A percentile compares a stretch with the other conserved stretches of the same genome.
Evolutionary conservation across 2,329 filamentous ascomycete genomes (phyloP).

Genomic region (Apiospora arundinis): DNA sequence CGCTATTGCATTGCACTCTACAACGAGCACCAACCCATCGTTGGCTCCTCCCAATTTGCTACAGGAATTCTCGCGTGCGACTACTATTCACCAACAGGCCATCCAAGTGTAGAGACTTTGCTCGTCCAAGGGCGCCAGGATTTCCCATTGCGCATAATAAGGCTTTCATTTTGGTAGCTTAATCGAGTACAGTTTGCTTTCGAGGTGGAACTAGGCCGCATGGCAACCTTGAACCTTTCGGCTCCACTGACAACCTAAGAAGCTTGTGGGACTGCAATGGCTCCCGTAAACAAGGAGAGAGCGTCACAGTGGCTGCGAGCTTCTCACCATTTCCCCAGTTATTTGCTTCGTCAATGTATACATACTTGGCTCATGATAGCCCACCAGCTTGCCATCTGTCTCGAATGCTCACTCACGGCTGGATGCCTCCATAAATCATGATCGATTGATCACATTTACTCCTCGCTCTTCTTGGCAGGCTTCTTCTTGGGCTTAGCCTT

Average conservation of each 20-base stretch:
- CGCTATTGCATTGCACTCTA: constrained; percentile 8
- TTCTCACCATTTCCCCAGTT: constrained; percentile 10
- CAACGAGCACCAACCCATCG: background rate
- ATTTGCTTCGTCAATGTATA: constrained; percentile 13
- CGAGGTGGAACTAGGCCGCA: constrained; percentile 1
- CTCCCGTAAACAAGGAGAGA: constrained; percentile 2
- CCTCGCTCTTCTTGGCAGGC: constrained; percentile 52
- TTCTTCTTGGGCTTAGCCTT: constrained; percentile 91
- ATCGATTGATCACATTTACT: constrained; percentile 25
- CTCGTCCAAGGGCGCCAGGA: background rate
- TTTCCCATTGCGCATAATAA: background rate
- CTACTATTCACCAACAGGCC: constrained; percentile 4
- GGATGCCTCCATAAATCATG: constrained; percentile 21
- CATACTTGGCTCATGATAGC: background rate
- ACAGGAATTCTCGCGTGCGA: background rate
- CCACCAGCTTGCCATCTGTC: background rate
- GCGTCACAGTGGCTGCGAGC: background rate
- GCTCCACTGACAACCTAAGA: constrained; percentile 17
- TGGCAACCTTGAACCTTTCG: constrained; percentile 8
- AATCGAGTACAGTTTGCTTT: constrained; percentile 15
- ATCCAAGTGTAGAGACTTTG: background rate
- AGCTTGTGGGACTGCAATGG: constrained; percentile 16
- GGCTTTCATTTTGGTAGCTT: constrained; percentile 15
- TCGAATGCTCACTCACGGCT: background rate
- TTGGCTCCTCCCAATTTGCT: background rate